A percentile compares a stretch with the other conserved stretches of the same genome.
phyloP scores from a whole-genome alignment of 2,329 filamentous ascomycete species.

The Aspergillus chevalieri region DNA sequence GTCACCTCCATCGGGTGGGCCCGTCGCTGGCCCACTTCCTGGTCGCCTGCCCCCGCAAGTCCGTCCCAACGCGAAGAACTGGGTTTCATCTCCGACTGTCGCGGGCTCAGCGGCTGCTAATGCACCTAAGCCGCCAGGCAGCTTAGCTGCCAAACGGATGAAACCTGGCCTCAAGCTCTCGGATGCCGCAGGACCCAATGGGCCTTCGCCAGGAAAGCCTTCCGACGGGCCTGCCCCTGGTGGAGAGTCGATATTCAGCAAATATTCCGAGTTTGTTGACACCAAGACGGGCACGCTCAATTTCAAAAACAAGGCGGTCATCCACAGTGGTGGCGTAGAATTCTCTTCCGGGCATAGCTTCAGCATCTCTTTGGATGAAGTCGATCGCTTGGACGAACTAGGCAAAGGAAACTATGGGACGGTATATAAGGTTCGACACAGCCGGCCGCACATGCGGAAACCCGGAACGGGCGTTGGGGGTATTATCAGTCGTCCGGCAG shows the following conservation, averaged over 20 bases:
- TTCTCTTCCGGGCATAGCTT: slow-evolving; percentile 87
- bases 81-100: slow-evolving; percentile 23
- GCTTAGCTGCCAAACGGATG: slow-evolving; percentile 43
- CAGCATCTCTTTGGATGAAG: slow-evolving; percentile 89
- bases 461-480: slow-evolving; percentile 56
- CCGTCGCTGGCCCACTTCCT: slow-evolving; percentile 25
- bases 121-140: slow-evolving; percentile 42
- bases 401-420: slow-evolving; percentile 98
- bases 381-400: slow-evolving; percentile 85
- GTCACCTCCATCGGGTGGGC: slow-evolving; percentile 14
- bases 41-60: slow-evolving; percentile 16
- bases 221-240: slow-evolving; percentile 12
- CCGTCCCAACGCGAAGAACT: slow-evolving; percentile 29
- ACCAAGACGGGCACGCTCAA: slow-evolving; percentile 84
- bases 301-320: slow-evolving; percentile 86
- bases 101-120: slow-evolving; percentile 2
- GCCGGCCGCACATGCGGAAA: slow-evolving; percentile 59
- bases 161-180: slow-evolving; percentile 45
- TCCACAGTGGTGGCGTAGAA: slow-evolving; percentile 83
- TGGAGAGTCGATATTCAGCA: slow-evolving; percentile 52
- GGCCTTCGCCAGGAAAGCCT: slow-evolving; percentile 26
- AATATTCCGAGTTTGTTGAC: slow-evolving; percentile 78
- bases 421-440: slow-evolving; percentile 91
- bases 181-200: slow-evolving; percentile 43
- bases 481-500: slow-evolving; percentile 44